Base-by-base conservation (phyloP, 805 yeast genomes). In the Priceomyces medius region DNA sequence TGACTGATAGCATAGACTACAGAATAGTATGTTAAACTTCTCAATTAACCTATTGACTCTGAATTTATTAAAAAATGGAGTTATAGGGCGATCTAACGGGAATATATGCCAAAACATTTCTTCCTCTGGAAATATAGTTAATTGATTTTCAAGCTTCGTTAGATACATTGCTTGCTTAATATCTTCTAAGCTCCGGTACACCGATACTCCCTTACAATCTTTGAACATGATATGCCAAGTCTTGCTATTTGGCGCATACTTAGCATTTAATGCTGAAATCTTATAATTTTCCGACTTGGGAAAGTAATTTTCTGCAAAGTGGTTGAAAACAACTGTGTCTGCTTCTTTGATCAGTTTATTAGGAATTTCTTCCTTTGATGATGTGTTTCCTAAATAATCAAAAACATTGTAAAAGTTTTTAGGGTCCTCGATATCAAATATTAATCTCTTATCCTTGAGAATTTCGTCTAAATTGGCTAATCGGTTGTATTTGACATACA, bases 401-500 rank as follows among this genome's bases (percentile, higher is more conserved):
- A 68, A 64, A 2, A 68, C 63, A 44, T 64, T 66, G 49, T 63
- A 63, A 41, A 52, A 57, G 38, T 50, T 55, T 29, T 55, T 59
- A 7, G 61, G 57, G 40, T 68, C 74, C 40, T 68, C 73, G 20
- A 39, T 35, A 23, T 53, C 44, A 31, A 70, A 66, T 13, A 61
- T 43, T 10, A 85, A 59, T 21, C 84, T 61, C 0, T 65, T 51
- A 47, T 81, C 81, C 7, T 56, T 45, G 2, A 85, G 44, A 0
- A 91, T 60, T 3, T 61, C 64, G 27, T 61, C 55, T 14, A 87
- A 69, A 47, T 86, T 86, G 2, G 77, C 81, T 0, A 76, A 32
- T 36, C 95, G 68, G 49, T 81, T 81, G 58, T 81, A 88, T 51
- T 84, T 81, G 23, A 85, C 77, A 50, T 79, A 85, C 4, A 80